Percentiles rank a stretch among this genome's conserved stretches.
Evolutionary conservation across 1,139 yeast genomes (phyloP).

Genomic region (Geotrichum europaeum): DNA sequence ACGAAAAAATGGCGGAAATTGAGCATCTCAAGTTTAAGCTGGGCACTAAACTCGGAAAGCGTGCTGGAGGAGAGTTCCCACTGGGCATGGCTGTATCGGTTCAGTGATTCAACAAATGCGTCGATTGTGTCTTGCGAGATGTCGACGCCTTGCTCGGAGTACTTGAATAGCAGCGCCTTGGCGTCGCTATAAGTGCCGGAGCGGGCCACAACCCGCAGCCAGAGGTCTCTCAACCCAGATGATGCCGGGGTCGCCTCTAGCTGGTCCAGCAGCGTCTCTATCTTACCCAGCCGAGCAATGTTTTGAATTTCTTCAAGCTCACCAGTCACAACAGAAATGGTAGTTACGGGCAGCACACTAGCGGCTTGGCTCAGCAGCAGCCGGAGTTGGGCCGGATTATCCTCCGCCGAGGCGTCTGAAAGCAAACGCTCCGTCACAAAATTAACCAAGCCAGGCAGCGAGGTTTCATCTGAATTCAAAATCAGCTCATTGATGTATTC

Average conservation of each 20-base stretch:
- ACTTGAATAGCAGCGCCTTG: conserved; percentile 21
- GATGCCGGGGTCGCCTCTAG: conserved; percentile 9
- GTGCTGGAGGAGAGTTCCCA: conserved; percentile 22
- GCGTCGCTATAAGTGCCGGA: conserved; percentile 29
- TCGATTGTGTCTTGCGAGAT: conserved; percentile 28
- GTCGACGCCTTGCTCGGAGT: conserved; percentile 16
- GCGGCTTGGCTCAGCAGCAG: conserved; percentile 20
- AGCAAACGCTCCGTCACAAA: conserved; percentile 1
- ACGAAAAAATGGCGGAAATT: conserved; percentile 22
- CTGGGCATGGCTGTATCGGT: conserved; percentile 23
- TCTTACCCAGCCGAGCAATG: conserved; percentile 19
- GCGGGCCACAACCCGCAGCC: conserved; percentile 28
- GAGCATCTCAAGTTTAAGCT: conserved; percentile 23
- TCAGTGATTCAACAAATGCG: conserved; percentile 25
- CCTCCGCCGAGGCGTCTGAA: not conserved
- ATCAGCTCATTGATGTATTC: conserved; percentile 11
- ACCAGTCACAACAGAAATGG: conserved; percentile 18
- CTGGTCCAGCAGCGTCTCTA: conserved; percentile 19
- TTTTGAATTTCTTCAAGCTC: conserved; percentile 20
- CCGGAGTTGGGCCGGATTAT: conserved; percentile 10
- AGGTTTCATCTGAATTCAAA: conserved; percentile 8
- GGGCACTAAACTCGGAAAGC: conserved; percentile 23
- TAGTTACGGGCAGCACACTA: conserved; percentile 19
- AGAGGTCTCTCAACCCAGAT: conserved; percentile 25
- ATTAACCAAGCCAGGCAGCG: conserved; percentile 13